Evolutionary conservation across 768 basidiomycete species (phyloP).

Genomic region (Boletus rubropictus): DNA sequence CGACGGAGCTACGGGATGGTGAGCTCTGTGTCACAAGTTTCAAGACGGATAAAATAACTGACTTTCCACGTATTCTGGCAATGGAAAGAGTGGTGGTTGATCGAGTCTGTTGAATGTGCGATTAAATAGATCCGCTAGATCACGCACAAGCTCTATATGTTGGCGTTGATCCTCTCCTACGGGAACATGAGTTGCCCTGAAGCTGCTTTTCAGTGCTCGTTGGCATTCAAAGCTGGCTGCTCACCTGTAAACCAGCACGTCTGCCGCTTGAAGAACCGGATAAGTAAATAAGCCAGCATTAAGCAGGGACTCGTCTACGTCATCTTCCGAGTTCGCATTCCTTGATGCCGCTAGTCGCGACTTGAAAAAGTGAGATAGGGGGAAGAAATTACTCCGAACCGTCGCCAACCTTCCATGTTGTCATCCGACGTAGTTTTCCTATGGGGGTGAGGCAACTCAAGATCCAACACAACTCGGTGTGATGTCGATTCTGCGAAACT

Average conservation of each 20-base stretch:
- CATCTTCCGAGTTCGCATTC: conserved; percentile 68
- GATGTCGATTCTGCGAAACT: conserved; percentile 61
- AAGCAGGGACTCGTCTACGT: conserved; percentile 75
- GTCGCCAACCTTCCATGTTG: conserved; percentile 82
- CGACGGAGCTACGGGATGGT: conserved; percentile 52
- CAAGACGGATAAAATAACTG: conserved; percentile 24
- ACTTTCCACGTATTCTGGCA: conserved; percentile 75
- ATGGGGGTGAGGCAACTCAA: conserved; percentile 79
- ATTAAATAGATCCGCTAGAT: conserved; percentile 82
- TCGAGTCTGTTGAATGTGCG: conserved; percentile 45
- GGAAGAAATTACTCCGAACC: neutral
- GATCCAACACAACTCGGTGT: conserved; percentile 87
- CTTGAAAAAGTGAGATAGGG: conserved; percentile 33
- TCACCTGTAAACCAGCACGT: conserved; percentile 81
- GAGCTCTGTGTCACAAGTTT: neutral
- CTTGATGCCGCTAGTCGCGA: conserved; percentile 67
- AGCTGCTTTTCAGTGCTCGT: neutral
- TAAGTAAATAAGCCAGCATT: conserved; percentile 88
- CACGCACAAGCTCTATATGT: conserved; percentile 84
- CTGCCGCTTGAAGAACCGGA: conserved; percentile 90
- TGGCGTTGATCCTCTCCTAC: conserved; percentile 96
- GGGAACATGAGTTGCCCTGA: conserved; percentile 85
- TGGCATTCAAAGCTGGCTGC: conserved; percentile 11
- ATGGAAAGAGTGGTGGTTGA: conserved; percentile 52
- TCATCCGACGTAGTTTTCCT: conserved; percentile 84